Conservation (phyloP, 1,284 basidiomycete genomes). For the Trichosporon faecale region DNA sequence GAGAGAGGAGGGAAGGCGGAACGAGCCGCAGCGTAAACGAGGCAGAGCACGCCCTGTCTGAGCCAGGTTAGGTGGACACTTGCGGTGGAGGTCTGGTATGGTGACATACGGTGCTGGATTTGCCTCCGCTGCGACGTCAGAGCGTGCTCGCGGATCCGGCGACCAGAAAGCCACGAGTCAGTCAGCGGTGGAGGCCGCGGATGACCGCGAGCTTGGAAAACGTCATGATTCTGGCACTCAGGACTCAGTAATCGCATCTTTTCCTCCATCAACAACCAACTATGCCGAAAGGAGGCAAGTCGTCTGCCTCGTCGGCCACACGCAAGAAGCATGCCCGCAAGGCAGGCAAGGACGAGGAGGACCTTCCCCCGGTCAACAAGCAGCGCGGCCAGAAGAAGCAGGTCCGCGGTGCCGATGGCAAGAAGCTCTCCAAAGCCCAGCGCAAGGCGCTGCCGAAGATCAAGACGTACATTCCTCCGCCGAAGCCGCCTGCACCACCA, state of each 20-base stretch:
- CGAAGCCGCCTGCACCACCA: constrained; percentile 79
- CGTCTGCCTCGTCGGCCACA: constrained; percentile 72
- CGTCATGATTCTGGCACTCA: not conserved
- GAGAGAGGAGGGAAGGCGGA: not conserved
- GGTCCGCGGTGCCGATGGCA: constrained; percentile 25
- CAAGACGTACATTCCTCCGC: constrained; percentile 77
- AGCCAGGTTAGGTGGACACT: constrained; percentile 16
- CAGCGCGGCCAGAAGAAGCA: constrained; percentile 18
- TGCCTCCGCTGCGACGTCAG: not conserved
- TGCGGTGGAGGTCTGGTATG: constrained; percentile 13
- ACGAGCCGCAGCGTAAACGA: not conserved
- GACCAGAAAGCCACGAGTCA: not conserved
- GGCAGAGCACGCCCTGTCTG: not conserved
- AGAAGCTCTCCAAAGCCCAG: constrained; percentile 49
- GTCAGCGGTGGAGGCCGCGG: not conserved
- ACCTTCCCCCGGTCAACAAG: constrained; percentile 14
- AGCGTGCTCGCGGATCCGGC: not conserved
- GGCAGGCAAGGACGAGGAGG: constrained; percentile 32
- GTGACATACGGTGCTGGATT: constrained; percentile 6
- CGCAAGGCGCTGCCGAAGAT: constrained; percentile 56
- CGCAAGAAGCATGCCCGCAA: constrained; percentile 63
- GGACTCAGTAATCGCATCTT: not conserved
- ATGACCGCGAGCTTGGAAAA: not conserved
- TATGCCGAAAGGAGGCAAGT: constrained; percentile 18
- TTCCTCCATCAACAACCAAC: not conserved